A percentile compares a stretch with the other conserved stretches of the same genome.
Conservation (phyloP, 495 filamentous ascomycete species). For the Penicillium canescens region DNA sequence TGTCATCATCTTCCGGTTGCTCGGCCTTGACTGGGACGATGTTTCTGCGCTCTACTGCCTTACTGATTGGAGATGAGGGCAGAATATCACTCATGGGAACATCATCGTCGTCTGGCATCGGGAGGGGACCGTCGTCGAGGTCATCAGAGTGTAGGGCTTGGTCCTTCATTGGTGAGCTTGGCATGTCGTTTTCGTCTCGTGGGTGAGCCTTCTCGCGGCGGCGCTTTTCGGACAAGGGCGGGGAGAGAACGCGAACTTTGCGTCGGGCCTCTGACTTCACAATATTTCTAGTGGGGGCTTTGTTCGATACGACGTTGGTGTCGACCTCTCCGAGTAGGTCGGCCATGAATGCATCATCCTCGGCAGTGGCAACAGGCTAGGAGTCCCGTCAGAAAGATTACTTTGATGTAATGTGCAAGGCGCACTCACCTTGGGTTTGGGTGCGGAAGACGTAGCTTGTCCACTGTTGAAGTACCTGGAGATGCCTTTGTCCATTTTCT, state of each 20-base stretch:
- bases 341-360: constrained; percentile 82
- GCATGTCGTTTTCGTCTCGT: constrained; percentile 46
- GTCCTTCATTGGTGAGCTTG: constrained; percentile 27
- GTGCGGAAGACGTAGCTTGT: constrained; percentile 55
- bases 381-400: neutral
- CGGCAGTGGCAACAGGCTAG: constrained; percentile 63
- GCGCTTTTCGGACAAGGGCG: constrained; percentile 55
- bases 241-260: constrained; percentile 79
- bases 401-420: neutral
- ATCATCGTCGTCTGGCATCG: constrained; percentile 55
- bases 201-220: constrained; percentile 44
- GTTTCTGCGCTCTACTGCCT: constrained; percentile 74
- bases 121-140: constrained; percentile 59
- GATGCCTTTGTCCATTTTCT: constrained; percentile 87
- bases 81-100: constrained; percentile 80
- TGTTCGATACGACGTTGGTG: constrained; percentile 66
- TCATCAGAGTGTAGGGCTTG: constrained; percentile 40
- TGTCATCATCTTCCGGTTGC: constrained; percentile 69
- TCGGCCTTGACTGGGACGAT: constrained; percentile 59
- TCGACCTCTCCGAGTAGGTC: constrained; percentile 88
- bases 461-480: constrained; percentile 89
- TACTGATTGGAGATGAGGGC: constrained; percentile 84
- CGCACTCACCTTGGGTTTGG: constrained; percentile 75
- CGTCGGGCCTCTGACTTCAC: constrained; percentile 72
- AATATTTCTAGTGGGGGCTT: constrained; percentile 57